Evolutionary conservation across 164 flowering plant species (phyloP), one percentile per base, ranked within the genome.

Genomic region (Macadamia tetraphylla): DNA sequence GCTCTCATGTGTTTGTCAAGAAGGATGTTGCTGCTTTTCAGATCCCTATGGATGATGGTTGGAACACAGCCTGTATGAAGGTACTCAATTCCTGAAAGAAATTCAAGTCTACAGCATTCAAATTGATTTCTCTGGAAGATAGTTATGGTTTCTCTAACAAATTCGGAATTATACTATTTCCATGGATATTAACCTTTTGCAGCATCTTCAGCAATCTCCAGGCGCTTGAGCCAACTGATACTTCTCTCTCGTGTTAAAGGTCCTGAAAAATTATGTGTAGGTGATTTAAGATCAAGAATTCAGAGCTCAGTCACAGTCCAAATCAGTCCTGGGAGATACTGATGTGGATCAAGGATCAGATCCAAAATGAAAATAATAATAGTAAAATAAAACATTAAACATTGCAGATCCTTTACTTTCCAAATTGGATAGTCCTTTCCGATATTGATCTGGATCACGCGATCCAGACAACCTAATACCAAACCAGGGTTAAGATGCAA

Each of bases 131-230:
- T 48, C 49, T 30, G 57, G 18, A 43, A 58, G 12, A 14, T 5
- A 18, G 44, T 30, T 44, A 11, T 1, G 51, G 51, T 11, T 46
- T 46, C 51, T 46, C 13, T 8, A 46, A 46, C 13, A 13, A 29
- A 29, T 11, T 29, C 6, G 3, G 46, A 62, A 43, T 30, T 42
- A 62, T 43, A 53, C 6, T 53, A 53, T 44, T 32, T 35, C 29
- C 9, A 10, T 9, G 29, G 51, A 67, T 18, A 64, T 60, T 56
- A 57, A 94, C 99, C 99, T 92, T 81, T 91, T 17, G 94, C 98
- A 73, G 99, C 82, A 86, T 95, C 99, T 81, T 95, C 98, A 67
- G 99, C 99, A 75, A 95, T 86, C 82, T 95, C 96, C 51, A 95
- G 98, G 64, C 99, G 98, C 82, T 84, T 86, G 73, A 91, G 75